A percentile compares a stretch with the other conserved stretches of the same genome.
Evolutionary conservation across 2,329 filamentous ascomycete species (phyloP).

Genomic region (Penicillium brevicompactum): DNA sequence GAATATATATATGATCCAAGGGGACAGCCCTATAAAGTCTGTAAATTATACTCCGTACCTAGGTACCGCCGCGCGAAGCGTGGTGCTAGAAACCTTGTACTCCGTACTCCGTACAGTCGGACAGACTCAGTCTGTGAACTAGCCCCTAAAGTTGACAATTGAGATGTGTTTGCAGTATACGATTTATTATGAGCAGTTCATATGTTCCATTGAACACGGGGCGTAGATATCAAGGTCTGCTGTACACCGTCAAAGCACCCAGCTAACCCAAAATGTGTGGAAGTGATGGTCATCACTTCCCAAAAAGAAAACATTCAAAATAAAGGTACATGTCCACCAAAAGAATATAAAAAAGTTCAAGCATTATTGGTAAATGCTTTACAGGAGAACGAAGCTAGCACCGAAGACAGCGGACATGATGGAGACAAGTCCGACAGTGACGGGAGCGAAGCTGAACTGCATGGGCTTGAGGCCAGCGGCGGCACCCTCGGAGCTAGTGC

Average conservation of each 20-base stretch:
- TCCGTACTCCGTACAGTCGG: too few species aligned
- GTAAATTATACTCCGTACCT: too few species aligned
- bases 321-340: constrained; percentile 15
- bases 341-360: constrained; percentile 11
- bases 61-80: too few species aligned
- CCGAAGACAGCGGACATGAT: constrained; percentile 57
- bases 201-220: constrained; percentile 12
- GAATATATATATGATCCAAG: too few species aligned
- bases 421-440: constrained; percentile 55
- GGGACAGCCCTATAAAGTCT: too few species aligned
- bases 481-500: constrained; percentile 27
- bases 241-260: constrained; percentile 15
- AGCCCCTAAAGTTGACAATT: too few species aligned
- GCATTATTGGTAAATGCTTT: constrained; percentile 14
- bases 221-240: constrained; percentile 11
- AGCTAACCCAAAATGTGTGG: constrained; percentile 1
- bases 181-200: neutral
- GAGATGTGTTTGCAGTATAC: too few species aligned
- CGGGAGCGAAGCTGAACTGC: constrained; percentile 44
- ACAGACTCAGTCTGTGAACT: too few species aligned
- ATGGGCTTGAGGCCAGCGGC: neutral
- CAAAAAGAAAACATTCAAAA: constrained; percentile 8
- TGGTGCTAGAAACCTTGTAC: too few species aligned
- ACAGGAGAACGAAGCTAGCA: constrained; percentile 44
- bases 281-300: neutral